Percentiles rank a stretch among this genome's conserved stretches.
phyloP scores from a whole-genome alignment of 73 alveolate genomes.

The Paramecium primaurelia region DNA sequence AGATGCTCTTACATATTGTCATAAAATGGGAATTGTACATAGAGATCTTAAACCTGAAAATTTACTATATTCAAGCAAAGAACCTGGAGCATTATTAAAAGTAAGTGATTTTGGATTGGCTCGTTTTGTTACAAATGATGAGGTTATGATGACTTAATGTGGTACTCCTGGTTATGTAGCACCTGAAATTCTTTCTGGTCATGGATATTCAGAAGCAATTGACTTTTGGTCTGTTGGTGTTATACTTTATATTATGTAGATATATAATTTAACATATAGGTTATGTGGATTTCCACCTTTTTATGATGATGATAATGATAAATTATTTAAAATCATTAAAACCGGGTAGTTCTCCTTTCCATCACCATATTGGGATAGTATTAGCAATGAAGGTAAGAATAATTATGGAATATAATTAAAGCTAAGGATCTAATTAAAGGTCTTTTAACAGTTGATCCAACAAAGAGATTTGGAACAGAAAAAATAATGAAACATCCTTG shows the following conservation, averaged over 20 bases:
- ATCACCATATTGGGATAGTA: slow-evolving; percentile 56
- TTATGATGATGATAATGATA: slow-evolving; percentile 65
- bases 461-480: slow-evolving; percentile 69
- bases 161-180: slow-evolving; percentile 80
- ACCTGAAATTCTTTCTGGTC: slow-evolving; percentile 69
- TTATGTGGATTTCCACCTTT: slow-evolving; percentile 73
- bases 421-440: slow-evolving; percentile 81
- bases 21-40: slow-evolving; percentile 72
- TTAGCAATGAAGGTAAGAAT: slow-evolving; percentile 46
- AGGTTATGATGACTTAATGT: slow-evolving; percentile 62
- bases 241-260: slow-evolving; percentile 64
- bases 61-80: slow-evolving; percentile 51
- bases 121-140: slow-evolving; percentile 56
- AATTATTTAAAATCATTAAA: slow-evolving; percentile 20
- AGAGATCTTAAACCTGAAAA: slow-evolving; percentile 77
- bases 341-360: slow-evolving; percentile 46
- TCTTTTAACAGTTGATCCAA: slow-evolving; percentile 75
- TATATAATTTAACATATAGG: not conserved
- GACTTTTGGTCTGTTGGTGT: slow-evolving; percentile 75
- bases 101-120: slow-evolving; percentile 81
- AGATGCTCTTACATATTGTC: slow-evolving; percentile 77
- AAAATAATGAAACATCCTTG: slow-evolving; percentile 74
- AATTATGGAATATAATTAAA: slow-evolving; percentile 3
- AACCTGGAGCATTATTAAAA: slow-evolving; percentile 63
- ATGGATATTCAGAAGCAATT: slow-evolving; percentile 66